Evolutionary conservation across 2,329 filamentous ascomycete genomes (phyloP).

Genomic region (Acrodontium crateriforme): DNA sequence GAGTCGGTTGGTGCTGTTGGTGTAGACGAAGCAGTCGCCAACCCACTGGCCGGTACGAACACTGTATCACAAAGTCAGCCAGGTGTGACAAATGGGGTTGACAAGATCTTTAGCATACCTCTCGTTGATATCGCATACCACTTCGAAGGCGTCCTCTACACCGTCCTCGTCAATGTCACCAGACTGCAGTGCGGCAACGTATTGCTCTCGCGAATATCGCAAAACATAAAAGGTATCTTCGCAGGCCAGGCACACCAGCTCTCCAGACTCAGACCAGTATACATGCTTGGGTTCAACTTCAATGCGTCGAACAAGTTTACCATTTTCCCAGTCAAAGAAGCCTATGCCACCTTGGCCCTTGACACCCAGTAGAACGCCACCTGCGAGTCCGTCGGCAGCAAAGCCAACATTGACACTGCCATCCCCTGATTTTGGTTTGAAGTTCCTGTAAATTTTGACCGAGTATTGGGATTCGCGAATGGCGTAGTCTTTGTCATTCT

Average conservation of each 20-base stretch:
- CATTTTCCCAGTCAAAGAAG: constrained; percentile 91
- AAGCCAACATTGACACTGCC: constrained; percentile 71
- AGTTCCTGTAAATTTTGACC: constrained; percentile 96
- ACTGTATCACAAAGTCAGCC: constrained; percentile 26
- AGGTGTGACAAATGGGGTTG: too few species aligned
- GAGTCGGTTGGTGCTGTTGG: constrained; percentile 86
- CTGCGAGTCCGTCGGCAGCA: constrained; percentile 80
- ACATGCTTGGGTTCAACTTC: constrained; percentile 61
- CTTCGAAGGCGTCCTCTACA: constrained; percentile 89
- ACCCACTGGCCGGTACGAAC: constrained; percentile 96
- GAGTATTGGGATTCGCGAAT: constrained; percentile 89
- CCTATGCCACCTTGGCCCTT: constrained; percentile 90
- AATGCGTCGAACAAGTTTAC: constrained; percentile 78
- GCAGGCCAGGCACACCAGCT: constrained; percentile 82
- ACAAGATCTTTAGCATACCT: too few species aligned
- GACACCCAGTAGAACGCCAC: constrained; percentile 81
- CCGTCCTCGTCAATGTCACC: constrained; percentile 80
- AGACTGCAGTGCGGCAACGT: constrained; percentile 66
- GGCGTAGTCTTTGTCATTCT: constrained; percentile 96
- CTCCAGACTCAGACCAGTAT: constrained; percentile 95
- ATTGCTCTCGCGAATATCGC: constrained; percentile 79
- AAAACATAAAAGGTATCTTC: constrained; percentile 94
- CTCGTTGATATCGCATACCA: constrained; percentile 91
- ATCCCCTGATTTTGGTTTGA: constrained; percentile 77
- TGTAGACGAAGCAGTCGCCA: constrained; percentile 98